phyloP scores from a whole-genome alignment of 257 asterid genomes.

The Voacanga thouarsii region DNA sequence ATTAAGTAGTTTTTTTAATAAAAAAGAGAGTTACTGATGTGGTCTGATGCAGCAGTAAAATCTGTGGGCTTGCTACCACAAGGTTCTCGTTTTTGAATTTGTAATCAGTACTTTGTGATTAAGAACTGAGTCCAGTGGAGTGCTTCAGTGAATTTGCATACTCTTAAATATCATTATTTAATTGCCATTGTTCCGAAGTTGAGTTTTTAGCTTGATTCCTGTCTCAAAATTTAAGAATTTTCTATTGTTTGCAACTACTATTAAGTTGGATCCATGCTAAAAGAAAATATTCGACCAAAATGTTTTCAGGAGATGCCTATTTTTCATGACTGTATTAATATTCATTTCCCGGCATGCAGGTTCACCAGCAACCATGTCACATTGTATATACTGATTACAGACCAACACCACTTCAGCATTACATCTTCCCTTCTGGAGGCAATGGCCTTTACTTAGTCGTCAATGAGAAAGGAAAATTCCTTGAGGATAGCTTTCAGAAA shows the following conservation, averaged over 20 bases:
- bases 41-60: too few species aligned
- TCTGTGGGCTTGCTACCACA: too few species aligned
- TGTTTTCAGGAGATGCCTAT: conserved; percentile 1
- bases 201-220: not conserved
- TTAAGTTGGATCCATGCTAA: not conserved
- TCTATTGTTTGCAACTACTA: not conserved
- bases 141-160: not conserved
- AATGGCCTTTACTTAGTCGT: conserved; percentile 89
- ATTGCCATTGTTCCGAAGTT: not conserved
- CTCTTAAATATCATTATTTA: not conserved
- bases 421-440: conserved; percentile 89
- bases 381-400: conserved; percentile 94
- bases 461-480: conserved; percentile 91
- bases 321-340: conserved; percentile 5
- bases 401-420: conserved; percentile 99
- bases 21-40: too few species aligned
- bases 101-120: not conserved
- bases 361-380: conserved; percentile 96
- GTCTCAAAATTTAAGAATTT: not conserved
- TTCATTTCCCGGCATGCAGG: conserved; percentile 50
- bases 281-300: not conserved
- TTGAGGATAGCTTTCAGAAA: conserved; percentile 96
- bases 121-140: not conserved
- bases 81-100: not conserved
- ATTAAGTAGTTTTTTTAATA: too few species aligned